phyloP scores from a whole-genome alignment of 176 grass and related monocot species.

The Oryza brachyantha region DNA sequence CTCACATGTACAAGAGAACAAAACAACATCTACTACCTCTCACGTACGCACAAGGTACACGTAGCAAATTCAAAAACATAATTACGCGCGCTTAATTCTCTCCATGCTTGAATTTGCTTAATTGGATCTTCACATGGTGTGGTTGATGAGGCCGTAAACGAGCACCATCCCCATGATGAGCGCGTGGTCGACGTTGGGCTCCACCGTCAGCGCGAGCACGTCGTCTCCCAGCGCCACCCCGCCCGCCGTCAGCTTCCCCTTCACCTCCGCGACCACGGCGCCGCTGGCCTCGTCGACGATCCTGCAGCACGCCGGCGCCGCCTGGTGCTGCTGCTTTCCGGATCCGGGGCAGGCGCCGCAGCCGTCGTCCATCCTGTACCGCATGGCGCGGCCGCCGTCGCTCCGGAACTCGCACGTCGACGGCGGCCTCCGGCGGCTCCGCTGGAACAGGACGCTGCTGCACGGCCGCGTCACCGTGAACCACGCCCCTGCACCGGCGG shows the following conservation, averaged over 20 bases:
- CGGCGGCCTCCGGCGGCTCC: not conserved
- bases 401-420: slow-evolving; percentile 42
- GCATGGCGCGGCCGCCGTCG: slow-evolving; percentile 26
- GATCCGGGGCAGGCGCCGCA: too few species aligned
- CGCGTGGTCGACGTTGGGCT: slow-evolving; percentile 59
- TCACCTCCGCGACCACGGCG: slow-evolving; percentile 54
- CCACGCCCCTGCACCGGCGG: slow-evolving; percentile 20
- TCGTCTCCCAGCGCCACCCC: slow-evolving; percentile 66
- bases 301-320: slow-evolving; percentile 44
- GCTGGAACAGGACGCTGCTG: slow-evolving; percentile 30
- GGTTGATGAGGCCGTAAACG: slow-evolving; percentile 69
- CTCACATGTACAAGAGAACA: not conserved
- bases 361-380: slow-evolving; percentile 40
- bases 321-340: not conserved
- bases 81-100: not conserved
- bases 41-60: too few species aligned
- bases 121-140: slow-evolving; percentile 11
- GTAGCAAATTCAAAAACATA: not conserved
- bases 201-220: slow-evolving; percentile 60
- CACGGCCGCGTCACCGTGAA: slow-evolving; percentile 46
- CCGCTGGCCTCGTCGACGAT: slow-evolving; percentile 50
- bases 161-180: slow-evolving; percentile 81
- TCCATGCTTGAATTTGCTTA: not conserved
- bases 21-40: not conserved
- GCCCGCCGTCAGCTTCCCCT: slow-evolving; percentile 56